Evolutionary conservation across 176 grass and related monocot species (phyloP).

Genomic region (Melocanna baccifera): DNA sequence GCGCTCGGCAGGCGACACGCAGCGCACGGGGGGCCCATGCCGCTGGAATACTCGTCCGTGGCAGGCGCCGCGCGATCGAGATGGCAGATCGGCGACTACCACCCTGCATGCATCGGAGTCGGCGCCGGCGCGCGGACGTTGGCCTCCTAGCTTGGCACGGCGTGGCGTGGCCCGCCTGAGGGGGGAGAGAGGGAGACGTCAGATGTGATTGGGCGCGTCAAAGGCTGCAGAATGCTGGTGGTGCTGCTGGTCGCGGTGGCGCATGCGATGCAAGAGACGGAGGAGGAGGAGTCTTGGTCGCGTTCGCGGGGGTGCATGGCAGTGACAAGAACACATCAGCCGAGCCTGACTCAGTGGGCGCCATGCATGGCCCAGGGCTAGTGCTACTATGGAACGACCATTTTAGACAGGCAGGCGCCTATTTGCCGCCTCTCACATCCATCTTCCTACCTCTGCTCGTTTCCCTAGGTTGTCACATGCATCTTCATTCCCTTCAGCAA

Average conservation of each 20-base stretch:
- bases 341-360: not conserved
- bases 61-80: not conserved
- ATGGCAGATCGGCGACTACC: constrained; percentile 4
- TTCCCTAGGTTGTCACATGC: constrained; percentile 26
- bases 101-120: constrained; percentile 4
- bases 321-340: constrained; percentile 42
- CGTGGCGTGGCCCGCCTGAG: constrained; percentile 22
- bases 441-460: not conserved
- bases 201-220: constrained; percentile 38
- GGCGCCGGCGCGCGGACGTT: constrained; percentile 18
- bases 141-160: constrained; percentile 17
- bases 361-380: not conserved
- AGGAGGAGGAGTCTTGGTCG: constrained; percentile 7
- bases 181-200: not conserved
- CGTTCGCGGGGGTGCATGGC: constrained; percentile 34
- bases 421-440: constrained; percentile 26
- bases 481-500: not conserved
- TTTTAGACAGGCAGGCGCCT: constrained; percentile 11
- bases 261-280: not conserved
- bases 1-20: not conserved
- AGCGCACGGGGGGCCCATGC: not conserved
- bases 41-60: constrained; percentile 27
- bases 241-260: not conserved
- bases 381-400: not conserved
- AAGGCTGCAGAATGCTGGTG: constrained; percentile 23